Evolutionary conservation across 2,329 filamentous ascomycete genomes (phyloP).

Genomic region (Venturiaceae sp.): DNA sequence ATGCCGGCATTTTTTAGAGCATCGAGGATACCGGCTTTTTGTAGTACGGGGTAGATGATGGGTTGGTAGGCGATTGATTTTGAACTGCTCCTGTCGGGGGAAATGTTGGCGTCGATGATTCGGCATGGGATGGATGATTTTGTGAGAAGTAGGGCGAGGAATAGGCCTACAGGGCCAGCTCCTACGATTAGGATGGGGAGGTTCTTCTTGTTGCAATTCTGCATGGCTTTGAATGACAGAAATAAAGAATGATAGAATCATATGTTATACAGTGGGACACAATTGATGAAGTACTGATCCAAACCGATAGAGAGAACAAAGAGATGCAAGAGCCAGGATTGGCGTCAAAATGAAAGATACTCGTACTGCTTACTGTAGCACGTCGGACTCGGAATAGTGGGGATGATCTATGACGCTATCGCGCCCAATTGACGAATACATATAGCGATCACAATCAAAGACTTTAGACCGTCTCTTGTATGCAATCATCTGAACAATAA

Average conservation of each 20-base stretch:
- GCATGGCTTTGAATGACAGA: not conserved
- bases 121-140: constrained; percentile 22
- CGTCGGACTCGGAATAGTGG: not conserved
- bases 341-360: too few relatives aligned
- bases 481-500: too few relatives aligned
- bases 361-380: too few relatives aligned
- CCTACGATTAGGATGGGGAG: constrained; percentile 24
- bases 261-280: too few relatives aligned
- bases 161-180: constrained; percentile 30
- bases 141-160: constrained; percentile 28
- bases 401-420: not conserved
- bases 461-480: too few relatives aligned
- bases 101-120: constrained; percentile 20
- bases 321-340: too few relatives aligned
- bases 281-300: too few relatives aligned
- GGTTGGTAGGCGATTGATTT: not conserved
- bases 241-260: not conserved
- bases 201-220: not conserved
- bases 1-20: constrained; percentile 7
- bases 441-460: too few relatives aligned
- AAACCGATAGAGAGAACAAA: too few relatives aligned
- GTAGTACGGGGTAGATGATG: constrained; percentile 19
- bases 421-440: not conserved
- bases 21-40: constrained; percentile 24
- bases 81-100: not conserved